These are phyloP conservation scores for Cystobasidium sp. DNA, from an alignment of 1,284 basidiomycete species.

Conservation along the genomic window DNA sequence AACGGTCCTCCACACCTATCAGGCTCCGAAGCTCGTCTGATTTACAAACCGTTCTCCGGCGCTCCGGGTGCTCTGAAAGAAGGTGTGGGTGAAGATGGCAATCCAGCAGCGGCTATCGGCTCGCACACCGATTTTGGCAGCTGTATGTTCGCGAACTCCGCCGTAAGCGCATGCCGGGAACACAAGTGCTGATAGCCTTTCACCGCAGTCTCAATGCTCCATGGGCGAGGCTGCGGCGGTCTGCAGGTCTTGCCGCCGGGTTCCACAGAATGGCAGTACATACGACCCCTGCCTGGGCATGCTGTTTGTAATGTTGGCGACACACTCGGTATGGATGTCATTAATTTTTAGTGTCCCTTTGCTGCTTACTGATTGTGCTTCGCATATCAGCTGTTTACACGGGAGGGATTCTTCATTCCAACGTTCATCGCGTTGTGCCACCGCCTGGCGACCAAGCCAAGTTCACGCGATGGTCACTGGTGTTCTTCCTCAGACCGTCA, in stretches of 20 bases:
- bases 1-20: conserved; percentile 42
- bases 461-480: conserved; percentile 47
- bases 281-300: conserved; percentile 49
- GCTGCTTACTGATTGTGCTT: neutral
- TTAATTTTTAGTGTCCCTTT: neutral
- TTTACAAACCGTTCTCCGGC: conserved; percentile 44
- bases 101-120: conserved; percentile 47
- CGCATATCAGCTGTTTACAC: conserved; percentile 47
- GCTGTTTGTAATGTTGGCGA: conserved; percentile 53
- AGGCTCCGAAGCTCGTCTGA: conserved; percentile 45
- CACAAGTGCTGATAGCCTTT: neutral
- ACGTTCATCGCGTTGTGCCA: conserved; percentile 63
- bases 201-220: conserved; percentile 47
- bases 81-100: conserved; percentile 44
- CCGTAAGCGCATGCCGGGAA: neutral
- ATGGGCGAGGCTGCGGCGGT: conserved; percentile 50
- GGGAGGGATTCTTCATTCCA: conserved; percentile 61
- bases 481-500: conserved; percentile 41
- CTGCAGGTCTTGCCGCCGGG: conserved; percentile 52
- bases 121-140: conserved; percentile 65
- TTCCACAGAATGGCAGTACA: conserved; percentile 49
- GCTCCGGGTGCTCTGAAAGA: conserved; percentile 31
- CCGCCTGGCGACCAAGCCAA: conserved; percentile 46
- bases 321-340: conserved; percentile 34
- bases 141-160: conserved; percentile 3